Evolutionary conservation across 1,139 yeast species (phyloP).

Genomic region (Citeromyces hawaiiensis): DNA sequence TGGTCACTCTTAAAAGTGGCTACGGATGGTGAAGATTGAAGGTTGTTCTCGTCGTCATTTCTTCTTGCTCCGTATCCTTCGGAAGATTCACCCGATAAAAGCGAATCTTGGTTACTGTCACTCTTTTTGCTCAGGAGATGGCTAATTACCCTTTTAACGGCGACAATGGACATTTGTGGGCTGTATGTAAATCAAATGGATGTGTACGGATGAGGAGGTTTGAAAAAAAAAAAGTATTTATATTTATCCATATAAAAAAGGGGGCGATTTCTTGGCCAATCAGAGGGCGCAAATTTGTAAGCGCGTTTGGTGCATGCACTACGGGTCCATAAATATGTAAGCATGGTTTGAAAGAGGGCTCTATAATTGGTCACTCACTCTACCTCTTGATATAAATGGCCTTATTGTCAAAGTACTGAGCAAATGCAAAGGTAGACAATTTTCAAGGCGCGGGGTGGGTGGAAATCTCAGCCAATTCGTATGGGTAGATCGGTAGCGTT

Average conservation of each 20-base stretch:
- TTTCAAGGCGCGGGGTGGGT: no score
- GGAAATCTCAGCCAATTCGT: no score
- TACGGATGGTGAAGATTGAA: not conserved
- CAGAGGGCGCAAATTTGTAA: not conserved
- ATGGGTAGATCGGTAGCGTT: no score
- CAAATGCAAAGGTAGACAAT: no score
- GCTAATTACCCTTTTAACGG: not conserved
- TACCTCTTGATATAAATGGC: no score
- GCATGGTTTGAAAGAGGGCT: not conserved
- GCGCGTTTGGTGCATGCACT: not conserved
- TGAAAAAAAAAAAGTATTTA: no score
- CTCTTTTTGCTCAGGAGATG: not conserved
- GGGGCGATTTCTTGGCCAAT: not conserved
- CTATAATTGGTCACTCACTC: no score
- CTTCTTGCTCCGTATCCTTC: not conserved
- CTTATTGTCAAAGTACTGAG: no score
- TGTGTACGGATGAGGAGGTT: not conserved
- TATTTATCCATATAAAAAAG: not conserved
- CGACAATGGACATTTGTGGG: not conserved
- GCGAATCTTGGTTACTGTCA: not conserved
- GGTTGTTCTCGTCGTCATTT: not conserved
- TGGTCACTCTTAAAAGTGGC: conserved; percentile 1
- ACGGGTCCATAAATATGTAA: not conserved
- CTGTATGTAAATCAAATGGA: not conserved
- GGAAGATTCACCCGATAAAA: not conserved